Conservation (phyloP, 192 early-diverging fungal genomes). For the Dimargaris xerosporica region DNA sequence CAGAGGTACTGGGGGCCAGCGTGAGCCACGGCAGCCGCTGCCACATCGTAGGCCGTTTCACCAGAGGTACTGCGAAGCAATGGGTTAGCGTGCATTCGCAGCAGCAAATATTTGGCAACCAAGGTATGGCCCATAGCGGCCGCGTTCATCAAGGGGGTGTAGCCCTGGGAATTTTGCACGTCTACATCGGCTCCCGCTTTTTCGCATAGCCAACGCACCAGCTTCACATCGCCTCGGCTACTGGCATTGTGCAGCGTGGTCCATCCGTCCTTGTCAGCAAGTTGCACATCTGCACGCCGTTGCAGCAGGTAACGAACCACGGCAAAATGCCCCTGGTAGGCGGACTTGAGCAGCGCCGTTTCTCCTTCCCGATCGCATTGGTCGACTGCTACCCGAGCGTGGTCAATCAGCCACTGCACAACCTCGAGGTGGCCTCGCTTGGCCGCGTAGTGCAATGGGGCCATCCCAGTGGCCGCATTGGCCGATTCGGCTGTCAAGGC, state of each 20-base stretch:
- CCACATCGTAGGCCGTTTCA: slow-evolving; percentile 63
- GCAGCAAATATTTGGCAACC: slow-evolving; percentile 48
- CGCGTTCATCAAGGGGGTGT: slow-evolving; percentile 62
- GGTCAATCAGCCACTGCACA: slow-evolving; percentile 37
- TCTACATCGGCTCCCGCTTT: slow-evolving; percentile 37
- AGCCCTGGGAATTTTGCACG: slow-evolving; percentile 40
- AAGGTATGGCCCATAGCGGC: slow-evolving; percentile 48
- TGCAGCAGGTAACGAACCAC: slow-evolving; percentile 42
- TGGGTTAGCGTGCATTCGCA: slow-evolving; percentile 40
- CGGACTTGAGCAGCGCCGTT: slow-evolving; percentile 59
- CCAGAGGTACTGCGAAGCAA: slow-evolving; percentile 45
- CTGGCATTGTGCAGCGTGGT: slow-evolving; percentile 69
- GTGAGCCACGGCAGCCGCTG: slow-evolving; percentile 44
- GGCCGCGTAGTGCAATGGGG: slow-evolving; percentile 43
- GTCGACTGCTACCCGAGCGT: slow-evolving; percentile 40
- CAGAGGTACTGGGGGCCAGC: slow-evolving; percentile 33
- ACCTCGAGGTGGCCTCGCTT: slow-evolving; percentile 39
- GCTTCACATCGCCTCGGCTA: slow-evolving; percentile 37
- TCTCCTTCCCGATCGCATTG: slow-evolving; percentile 48
- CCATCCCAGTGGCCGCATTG: slow-evolving; percentile 32
- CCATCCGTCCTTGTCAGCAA: slow-evolving; percentile 61
- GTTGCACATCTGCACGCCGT: slow-evolving; percentile 41
- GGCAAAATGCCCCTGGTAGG: slow-evolving; percentile 41
- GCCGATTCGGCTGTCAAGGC: neutral
- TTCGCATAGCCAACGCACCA: slow-evolving; percentile 43